Evolutionary conservation across 495 filamentous ascomycete species (phyloP), one percentile per base, ranked within the genome.

Genomic region (Thermochaetoides thermophila): DNA sequence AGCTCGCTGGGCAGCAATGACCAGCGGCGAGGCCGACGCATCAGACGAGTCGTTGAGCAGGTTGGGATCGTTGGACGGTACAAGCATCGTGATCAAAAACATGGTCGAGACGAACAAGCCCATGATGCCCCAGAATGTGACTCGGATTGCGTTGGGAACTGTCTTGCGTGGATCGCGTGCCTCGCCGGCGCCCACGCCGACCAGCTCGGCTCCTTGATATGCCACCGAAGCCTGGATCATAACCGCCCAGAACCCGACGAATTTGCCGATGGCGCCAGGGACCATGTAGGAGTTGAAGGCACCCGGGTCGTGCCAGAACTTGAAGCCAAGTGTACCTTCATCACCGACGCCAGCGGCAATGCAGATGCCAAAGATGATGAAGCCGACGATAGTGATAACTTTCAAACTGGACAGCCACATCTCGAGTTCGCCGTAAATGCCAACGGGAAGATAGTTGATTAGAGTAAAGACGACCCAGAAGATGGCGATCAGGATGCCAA

Each of bases 371-470:
- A 76, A 64, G 36, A 80, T 67, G 38, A 80, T 59, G 39, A 79
- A 65, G 22, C 80, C 81, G 30, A 81, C 35, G 35, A 85, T 71
- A 30, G 76, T 79, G 44, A 84, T 52, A 40, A 85, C 75, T 47
- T 87, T 86, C 56, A 85, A 57, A 34, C 67, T 71, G 12, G 77
- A 74, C 45, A 84, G 77, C 54, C 68, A 70, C 52, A 83, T 82
- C 45, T 82, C 78, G 21, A 78, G 67, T 57, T 84, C 76, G 27
- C 79, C 81, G 43, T 76, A 84, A 27, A 68, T 68, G 4, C 62
- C 51, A 12, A 84, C 71, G 3, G 78, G 70, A 27, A 85, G 61
- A 38, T 77, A 69, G 45, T 86, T 84, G 30, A 76, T 48, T 29
- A 53, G 46, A 2, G 79, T 56, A 34, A 87, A 76, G 26, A 80